Percentiles rank a stretch among this genome's conserved stretches.
phyloP scores from a whole-genome alignment of 2,329 filamentous ascomycete genomes.

The Dactylellina haptotyla region DNA sequence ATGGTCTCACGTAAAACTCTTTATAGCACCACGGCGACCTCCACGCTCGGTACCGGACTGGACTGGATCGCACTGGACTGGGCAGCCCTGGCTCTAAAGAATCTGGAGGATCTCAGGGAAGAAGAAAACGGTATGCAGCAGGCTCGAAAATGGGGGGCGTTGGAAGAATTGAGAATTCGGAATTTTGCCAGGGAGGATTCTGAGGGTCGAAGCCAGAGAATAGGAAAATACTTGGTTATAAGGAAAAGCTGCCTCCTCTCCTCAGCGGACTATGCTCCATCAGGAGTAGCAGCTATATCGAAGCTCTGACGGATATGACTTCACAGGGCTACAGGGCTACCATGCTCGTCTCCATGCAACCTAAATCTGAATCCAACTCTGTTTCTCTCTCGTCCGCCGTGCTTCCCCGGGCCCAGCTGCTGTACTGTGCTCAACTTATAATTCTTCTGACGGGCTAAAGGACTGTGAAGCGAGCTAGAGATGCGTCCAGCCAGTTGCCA shows the following conservation, averaged over 20 bases:
- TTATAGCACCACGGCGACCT: neutral
- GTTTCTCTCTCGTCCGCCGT: neutral
- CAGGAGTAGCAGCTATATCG: conserved; percentile 26
- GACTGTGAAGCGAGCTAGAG: neutral
- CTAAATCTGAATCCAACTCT: conserved; percentile 3
- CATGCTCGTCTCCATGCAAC: conserved; percentile 26
- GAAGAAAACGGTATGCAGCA: no score
- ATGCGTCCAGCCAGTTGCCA: neutral
- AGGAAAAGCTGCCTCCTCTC: neutral
- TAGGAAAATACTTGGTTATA: conserved; percentile 18
- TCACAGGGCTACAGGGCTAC: conserved; percentile 18
- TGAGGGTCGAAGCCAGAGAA: neutral
- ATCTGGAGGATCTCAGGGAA: no score
- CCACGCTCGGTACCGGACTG: no score
- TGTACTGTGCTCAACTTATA: neutral
- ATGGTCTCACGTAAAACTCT: neutral
- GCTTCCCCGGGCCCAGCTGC: neutral
- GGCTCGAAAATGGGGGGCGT: neutral
- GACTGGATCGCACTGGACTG: no score
- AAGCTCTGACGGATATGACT: conserved; percentile 4
- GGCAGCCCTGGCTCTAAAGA: no score
- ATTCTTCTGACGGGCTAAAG: neutral
- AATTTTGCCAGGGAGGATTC: neutral
- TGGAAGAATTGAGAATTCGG: conserved; percentile 15
- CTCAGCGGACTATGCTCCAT: conserved; percentile 4